Base-by-base conservation (phyloP, 106 monocot genomes). In the Vanilla planifolia region DNA sequence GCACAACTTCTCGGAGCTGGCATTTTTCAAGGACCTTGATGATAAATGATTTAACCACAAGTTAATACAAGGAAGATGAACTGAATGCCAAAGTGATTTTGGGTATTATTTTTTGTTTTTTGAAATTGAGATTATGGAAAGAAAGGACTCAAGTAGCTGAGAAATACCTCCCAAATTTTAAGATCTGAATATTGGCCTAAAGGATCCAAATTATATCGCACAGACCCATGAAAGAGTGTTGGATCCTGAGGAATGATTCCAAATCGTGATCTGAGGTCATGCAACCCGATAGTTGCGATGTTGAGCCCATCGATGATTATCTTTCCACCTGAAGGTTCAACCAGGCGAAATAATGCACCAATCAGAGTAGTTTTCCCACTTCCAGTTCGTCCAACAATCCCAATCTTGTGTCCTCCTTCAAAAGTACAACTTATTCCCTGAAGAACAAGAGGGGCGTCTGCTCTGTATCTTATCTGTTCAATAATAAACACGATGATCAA, bases 201-300 rank as follows among this genome's bases (percentile, higher is more conserved):
- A 59, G 95, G 90, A 77, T 96, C 95, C 45, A 96, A 66, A 65
- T 96, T 96, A 58, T 71, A 78, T 73, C 90, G 72, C 37, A 96
- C 78, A n/a, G 83, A 84, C 24, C 95, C 95, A 69, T 74, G 59
- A 47, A 96, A 96, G 48, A 96, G 86, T 4, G 95, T 86, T 14
- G 95, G 90, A 66, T 96, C 95, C 65, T 96, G 95, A 61, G 90
- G 90, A 33, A 96, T 96, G 35, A 96, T 96, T n/a, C 83, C 80
- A 37, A 96, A 57, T 25, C 86, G 73, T 21, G 78, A 86, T 55
- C 95, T 73, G 61, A 96, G 64, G 73, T 90, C 95, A 72, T 89
- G 90, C 16, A 96, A 76, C 6, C 95, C 95, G 43, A 96, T 81
- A 14, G 73, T 79, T 33, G 75, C 32, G 14, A 96, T 96, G 59